Percentiles rank a stretch among this genome's conserved stretches.
phyloP scores from a whole-genome alignment of 768 basidiomycete genomes.

The Pisolithus tinctorius region DNA sequence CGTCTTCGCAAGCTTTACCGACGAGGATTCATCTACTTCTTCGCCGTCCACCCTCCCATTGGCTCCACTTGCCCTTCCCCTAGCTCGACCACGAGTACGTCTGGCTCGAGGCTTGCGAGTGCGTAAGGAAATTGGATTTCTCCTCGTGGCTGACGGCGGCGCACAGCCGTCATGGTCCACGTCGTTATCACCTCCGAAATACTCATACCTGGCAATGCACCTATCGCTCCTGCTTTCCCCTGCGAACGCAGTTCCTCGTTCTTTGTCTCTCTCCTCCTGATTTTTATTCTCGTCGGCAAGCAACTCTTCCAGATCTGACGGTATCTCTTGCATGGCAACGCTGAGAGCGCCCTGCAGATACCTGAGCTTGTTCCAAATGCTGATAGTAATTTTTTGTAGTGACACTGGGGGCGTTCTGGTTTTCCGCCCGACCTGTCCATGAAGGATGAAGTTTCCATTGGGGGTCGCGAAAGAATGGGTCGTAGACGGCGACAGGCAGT shows the following conservation, averaged over 20 bases:
- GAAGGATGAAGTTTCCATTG: constrained; percentile 93
- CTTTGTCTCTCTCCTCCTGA: constrained; percentile 65
- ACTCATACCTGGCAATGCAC: constrained; percentile 56
- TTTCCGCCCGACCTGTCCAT: constrained; percentile 85
- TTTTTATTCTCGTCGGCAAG: constrained; percentile 66
- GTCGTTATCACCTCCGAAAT: constrained; percentile 67
- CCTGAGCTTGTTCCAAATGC: constrained; percentile 79
- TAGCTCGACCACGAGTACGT: constrained; percentile 26
- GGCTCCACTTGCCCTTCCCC: constrained; percentile 26
- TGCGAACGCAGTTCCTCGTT: constrained; percentile 47
- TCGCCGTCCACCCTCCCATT: constrained; percentile 29
- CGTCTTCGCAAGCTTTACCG: constrained; percentile 26
- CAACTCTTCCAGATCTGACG: constrained; percentile 79
- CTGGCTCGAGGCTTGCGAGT: constrained; percentile 18
- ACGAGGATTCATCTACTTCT: constrained; percentile 31
- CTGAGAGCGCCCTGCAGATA: constrained; percentile 96
- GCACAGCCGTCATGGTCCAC: constrained; percentile 43
- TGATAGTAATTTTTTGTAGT: constrained; percentile 79
- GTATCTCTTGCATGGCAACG: constrained; percentile 93
- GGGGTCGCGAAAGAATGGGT: constrained; percentile 87
- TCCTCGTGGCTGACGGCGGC: constrained; percentile 20
- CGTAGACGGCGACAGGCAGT: constrained; percentile 85
- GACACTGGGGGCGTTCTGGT: constrained; percentile 78
- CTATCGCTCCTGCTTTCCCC: constrained; percentile 49
- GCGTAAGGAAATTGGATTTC: constrained; percentile 5